Conservation (phyloP, 495 filamentous ascomycete species). For the Astrothelium subdiscretum region DNA sequence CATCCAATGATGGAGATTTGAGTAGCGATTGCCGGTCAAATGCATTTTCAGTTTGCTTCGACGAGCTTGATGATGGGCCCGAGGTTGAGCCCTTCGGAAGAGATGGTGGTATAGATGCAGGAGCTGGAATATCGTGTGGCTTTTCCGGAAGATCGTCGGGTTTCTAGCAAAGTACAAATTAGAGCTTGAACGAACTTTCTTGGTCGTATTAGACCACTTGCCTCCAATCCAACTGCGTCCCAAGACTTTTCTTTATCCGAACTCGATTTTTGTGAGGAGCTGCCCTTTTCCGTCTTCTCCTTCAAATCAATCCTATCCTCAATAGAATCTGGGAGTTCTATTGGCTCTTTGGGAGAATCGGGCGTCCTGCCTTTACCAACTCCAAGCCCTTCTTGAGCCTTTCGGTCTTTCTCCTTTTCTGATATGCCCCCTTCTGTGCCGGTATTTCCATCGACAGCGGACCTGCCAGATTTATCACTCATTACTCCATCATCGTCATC, state of each 20-base stretch:
- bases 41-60: neutral
- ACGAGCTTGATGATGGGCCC: neutral
- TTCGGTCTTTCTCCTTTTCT: constrained; percentile 64
- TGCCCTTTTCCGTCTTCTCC: constrained; percentile 29
- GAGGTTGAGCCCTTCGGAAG: constrained; percentile 5
- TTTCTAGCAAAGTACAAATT: constrained; percentile 45
- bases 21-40: neutral
- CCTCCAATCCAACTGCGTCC: constrained; percentile 54
- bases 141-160: constrained; percentile 69
- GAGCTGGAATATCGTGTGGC: constrained; percentile 65
- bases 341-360: constrained; percentile 71
- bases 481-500: constrained; percentile 79
- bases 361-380: constrained; percentile 60
- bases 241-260: constrained; percentile 28
- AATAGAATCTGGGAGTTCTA: constrained; percentile 68
- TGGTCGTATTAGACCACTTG: constrained; percentile 26
- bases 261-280: constrained; percentile 32
- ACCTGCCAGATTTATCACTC: constrained; percentile 64
- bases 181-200: constrained; percentile 3
- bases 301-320: constrained; percentile 40
- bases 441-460: constrained; percentile 72
- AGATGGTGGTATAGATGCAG: constrained; percentile 45
- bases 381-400: constrained; percentile 46
- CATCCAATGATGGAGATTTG: constrained; percentile 23
- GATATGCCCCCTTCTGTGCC: constrained; percentile 80